phyloP scores from a whole-genome alignment of 352 stramenopile genomes.

The Phytophthora rubi region DNA sequence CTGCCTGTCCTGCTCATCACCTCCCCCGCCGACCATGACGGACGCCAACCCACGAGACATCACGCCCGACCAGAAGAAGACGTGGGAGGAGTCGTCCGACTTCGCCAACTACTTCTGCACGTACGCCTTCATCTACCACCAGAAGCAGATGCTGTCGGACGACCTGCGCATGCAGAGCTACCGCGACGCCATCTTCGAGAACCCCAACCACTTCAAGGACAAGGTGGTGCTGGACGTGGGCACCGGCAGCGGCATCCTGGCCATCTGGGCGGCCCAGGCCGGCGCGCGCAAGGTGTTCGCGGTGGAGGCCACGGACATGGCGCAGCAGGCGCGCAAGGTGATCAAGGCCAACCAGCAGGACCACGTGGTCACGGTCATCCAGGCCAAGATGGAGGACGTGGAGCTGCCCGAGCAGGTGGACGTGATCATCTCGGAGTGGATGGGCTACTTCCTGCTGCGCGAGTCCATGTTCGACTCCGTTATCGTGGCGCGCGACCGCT shows the following conservation, averaged over 20 bases:
- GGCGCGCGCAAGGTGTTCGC: constrained; percentile 98
- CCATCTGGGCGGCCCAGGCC: constrained; percentile 98
- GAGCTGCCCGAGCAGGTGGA: constrained; percentile 98
- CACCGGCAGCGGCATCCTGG: constrained; percentile 98
- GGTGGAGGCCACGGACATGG: constrained; percentile 98
- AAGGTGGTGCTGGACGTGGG: constrained; percentile 99
- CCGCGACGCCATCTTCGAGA: constrained; percentile 97
- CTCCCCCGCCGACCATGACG: constrained; percentile 19
- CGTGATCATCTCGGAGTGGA: constrained; percentile 99
- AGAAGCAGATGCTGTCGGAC: constrained; percentile 99
- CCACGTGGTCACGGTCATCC: constrained; percentile 98
- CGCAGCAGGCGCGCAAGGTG: constrained; percentile 95
- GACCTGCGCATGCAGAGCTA: constrained; percentile 99
- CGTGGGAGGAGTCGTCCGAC: constrained; percentile 84
- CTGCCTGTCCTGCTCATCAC: too few species aligned
- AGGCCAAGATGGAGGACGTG: constrained; percentile 98
- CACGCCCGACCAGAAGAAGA: constrained; percentile 81
- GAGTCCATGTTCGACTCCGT: constrained; percentile 99
- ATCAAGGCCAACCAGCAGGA: constrained; percentile 97
- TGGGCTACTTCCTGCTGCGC: constrained; percentile 99
- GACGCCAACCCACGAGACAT: constrained; percentile 52
- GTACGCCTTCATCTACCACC: constrained; percentile 92
- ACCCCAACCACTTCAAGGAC: constrained; percentile 97
- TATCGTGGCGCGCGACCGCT: constrained; percentile 96
- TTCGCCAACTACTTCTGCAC: constrained; percentile 93